A percentile compares a stretch with the other conserved stretches of the same genome.
Conservation (phyloP, 768 basidiomycete genomes). For the Pleurotus cornucopiae region DNA sequence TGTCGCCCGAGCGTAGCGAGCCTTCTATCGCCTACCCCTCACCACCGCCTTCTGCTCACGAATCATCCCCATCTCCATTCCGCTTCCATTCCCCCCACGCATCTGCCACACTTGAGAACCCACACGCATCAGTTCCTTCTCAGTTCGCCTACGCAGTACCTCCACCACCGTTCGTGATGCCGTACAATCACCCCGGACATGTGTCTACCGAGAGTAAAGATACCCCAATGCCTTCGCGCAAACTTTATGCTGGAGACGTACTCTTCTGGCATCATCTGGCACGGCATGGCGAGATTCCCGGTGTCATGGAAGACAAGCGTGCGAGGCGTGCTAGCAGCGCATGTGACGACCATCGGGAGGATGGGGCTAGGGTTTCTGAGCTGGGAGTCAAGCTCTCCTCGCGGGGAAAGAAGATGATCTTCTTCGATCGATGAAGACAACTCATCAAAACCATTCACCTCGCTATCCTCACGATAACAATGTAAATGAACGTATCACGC, state of each 20-base stretch:
- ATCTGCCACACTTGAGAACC: constrained; percentile 13
- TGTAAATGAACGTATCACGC: background rate
- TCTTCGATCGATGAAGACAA: constrained; percentile 8
- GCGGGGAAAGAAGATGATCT: constrained; percentile 8
- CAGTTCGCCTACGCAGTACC: constrained; percentile 14
- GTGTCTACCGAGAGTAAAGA: constrained; percentile 31
- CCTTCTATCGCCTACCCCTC: constrained; percentile 21
- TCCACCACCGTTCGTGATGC: constrained; percentile 22
- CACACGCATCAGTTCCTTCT: constrained; percentile 7
- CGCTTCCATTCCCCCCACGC: constrained; percentile 20
- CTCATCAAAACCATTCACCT: background rate
- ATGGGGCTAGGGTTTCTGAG: constrained; percentile 12
- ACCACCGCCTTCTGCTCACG: constrained; percentile 17
- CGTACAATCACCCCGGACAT: constrained; percentile 18
- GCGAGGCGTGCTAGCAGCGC: constrained; percentile 31
- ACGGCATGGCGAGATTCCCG: constrained; percentile 69
- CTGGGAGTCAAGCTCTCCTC: constrained; percentile 11
- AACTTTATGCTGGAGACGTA: constrained; percentile 54
- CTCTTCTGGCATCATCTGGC: constrained; percentile 76
- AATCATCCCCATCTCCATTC: constrained; percentile 18
- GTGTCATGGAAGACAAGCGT: constrained; percentile 57
- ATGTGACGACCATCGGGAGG: constrained; percentile 10
- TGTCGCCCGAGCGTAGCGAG: constrained; percentile 34
- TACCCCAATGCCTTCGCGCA: constrained; percentile 33
- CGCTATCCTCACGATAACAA: background rate